These are phyloP conservation scores for Tricholomella constricta DNA, from an alignment of 768 basidiomycete genomes.

Conservation along the genomic window DNA sequence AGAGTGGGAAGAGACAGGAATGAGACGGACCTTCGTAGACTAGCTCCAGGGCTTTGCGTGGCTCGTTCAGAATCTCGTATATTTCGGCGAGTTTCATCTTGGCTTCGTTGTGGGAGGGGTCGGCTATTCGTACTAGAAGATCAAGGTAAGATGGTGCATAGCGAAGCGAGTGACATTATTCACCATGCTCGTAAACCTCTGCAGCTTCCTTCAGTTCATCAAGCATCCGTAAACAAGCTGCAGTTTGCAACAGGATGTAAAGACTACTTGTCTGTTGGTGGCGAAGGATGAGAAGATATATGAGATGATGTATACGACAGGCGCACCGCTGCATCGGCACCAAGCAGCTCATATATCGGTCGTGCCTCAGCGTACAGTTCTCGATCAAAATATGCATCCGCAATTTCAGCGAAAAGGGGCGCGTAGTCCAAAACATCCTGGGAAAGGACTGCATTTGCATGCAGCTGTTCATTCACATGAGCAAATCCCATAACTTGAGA, in stretches of 20 bases:
- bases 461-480: constrained; percentile 49
- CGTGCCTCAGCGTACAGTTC: constrained; percentile 79
- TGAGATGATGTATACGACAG: neutral
- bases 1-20: neutral
- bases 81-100: constrained; percentile 91
- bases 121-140: constrained; percentile 64
- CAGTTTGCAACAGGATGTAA: constrained; percentile 74
- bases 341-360: constrained; percentile 78
- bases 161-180: constrained; percentile 16
- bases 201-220: constrained; percentile 77
- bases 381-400: constrained; percentile 79
- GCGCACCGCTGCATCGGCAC: constrained; percentile 71
- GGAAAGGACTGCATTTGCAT: constrained; percentile 69
- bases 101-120: constrained; percentile 76
- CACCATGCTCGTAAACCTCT: constrained; percentile 83
- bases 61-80: constrained; percentile 82
- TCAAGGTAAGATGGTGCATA: neutral
- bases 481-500: neutral
- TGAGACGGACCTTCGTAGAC: constrained; percentile 74
- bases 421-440: constrained; percentile 80
- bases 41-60: constrained; percentile 78
- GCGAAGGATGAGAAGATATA: neutral
- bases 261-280: constrained; percentile 66
- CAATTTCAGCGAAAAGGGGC: constrained; percentile 79
- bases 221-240: constrained; percentile 76